These are phyloP conservation scores for Ceratocystiopsis minuta DNA, from an alignment of 2,329 filamentous ascomycete species.

Conservation along the genomic window DNA sequence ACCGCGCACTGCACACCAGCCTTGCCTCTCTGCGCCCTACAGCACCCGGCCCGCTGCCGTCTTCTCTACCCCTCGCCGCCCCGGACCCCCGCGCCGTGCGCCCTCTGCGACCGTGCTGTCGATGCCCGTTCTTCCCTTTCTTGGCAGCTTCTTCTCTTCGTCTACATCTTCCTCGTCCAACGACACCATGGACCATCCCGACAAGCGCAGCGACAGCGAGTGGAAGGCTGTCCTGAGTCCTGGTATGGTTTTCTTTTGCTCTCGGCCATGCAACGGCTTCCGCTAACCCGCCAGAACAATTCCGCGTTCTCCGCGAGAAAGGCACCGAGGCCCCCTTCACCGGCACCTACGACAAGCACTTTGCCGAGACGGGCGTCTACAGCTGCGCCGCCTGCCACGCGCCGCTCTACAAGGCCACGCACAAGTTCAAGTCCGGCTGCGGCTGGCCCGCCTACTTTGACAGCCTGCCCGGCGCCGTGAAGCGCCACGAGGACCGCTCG, in stretches of 20 bases:
- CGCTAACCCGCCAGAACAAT: no score
- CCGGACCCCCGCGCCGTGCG: no score
- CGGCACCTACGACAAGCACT: slow-evolving; percentile 78
- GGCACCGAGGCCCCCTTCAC: slow-evolving; percentile 71
- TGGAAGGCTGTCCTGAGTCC: slow-evolving; percentile 71
- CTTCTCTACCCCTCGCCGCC: no score
- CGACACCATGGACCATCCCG: slow-evolving; percentile 49
- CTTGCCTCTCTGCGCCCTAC: no score
- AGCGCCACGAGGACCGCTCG: slow-evolving; percentile 55
- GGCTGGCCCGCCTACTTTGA: slow-evolving; percentile 98
- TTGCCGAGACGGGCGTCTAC: slow-evolving; percentile 60
- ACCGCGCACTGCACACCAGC: no score
- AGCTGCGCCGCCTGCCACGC: slow-evolving; percentile 71
- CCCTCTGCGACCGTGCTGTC: slow-evolving; percentile 20
- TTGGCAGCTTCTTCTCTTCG: slow-evolving; percentile 56
- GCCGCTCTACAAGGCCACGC: slow-evolving; percentile 78
- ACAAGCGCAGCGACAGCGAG: slow-evolving; percentile 63
- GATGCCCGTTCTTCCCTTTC: slow-evolving; percentile 63
- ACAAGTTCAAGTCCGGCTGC: slow-evolving; percentile 93
- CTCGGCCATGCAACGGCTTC: no score
- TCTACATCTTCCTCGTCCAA: slow-evolving; percentile 37
- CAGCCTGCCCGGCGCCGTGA: slow-evolving; percentile 78
- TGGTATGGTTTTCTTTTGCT: slow-evolving; percentile 16
- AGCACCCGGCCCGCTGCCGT: no score
- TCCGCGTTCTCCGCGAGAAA: slow-evolving; percentile 79